These are phyloP conservation scores for Gillenia trifoliata DNA, from an alignment of 306 rosid species.

Conservation along the genomic window DNA sequence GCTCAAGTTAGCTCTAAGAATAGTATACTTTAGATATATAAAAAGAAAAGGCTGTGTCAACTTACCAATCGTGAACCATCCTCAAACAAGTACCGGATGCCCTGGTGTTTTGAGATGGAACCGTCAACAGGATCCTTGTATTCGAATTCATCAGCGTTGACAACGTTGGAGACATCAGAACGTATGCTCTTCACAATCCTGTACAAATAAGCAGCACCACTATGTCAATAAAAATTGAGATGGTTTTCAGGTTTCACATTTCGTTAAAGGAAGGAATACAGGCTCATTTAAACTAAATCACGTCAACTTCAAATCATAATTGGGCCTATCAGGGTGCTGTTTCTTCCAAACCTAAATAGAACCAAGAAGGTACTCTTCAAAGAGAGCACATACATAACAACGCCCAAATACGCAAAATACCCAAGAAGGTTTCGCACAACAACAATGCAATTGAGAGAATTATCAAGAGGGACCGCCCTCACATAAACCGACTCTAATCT, in stretches of 20 bases:
- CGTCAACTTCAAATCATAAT: neutral
- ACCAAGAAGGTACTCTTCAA: neutral
- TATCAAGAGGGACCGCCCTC: neutral
- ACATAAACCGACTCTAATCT: neutral
- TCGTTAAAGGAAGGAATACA: neutral
- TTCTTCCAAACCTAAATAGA: neutral
- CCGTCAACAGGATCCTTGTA: constrained; percentile 95
- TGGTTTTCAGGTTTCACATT: neutral
- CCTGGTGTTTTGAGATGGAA: constrained; percentile 90
- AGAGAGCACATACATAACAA: neutral
- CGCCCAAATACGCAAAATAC: neutral
- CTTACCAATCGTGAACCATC: constrained; percentile 98
- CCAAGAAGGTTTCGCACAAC: neutral
- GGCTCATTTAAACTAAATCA: neutral
- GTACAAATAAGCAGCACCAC: neutral
- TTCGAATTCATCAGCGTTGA: constrained; percentile 80
- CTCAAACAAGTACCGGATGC: constrained; percentile 91
- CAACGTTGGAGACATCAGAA: constrained; percentile 76
- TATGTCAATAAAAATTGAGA: neutral
- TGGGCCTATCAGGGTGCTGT: neutral
- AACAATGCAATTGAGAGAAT: neutral
- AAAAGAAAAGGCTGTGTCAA: constrained; percentile 18
- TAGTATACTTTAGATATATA: neutral
- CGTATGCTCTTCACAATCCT: constrained; percentile 68
- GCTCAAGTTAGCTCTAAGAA: neutral